Conservation (phyloP, 1,284 basidiomycete species). For the Marasmius oreades region DNA sequence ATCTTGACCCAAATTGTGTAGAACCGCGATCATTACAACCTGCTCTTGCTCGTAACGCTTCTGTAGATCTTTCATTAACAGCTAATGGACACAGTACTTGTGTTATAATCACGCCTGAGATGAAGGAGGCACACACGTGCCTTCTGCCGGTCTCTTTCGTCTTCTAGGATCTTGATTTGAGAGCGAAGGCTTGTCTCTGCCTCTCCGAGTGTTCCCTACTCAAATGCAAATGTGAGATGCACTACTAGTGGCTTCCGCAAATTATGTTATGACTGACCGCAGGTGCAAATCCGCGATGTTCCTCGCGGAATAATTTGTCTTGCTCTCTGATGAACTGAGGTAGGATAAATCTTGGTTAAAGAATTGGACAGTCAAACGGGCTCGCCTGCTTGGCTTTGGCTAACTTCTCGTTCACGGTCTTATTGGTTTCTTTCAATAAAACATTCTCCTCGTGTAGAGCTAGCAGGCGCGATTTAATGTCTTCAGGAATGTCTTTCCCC, state of each 20-base stretch:
- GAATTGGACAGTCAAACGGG: constrained; percentile 3
- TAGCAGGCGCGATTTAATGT: constrained; percentile 74
- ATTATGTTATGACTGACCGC: constrained; percentile 24
- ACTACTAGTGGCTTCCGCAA: background rate
- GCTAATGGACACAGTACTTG: constrained; percentile 34
- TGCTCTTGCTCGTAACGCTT: constrained; percentile 73
- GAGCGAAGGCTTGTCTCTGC: constrained; percentile 49
- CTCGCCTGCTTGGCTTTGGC: constrained; percentile 74
- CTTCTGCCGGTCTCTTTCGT: constrained; percentile 63
- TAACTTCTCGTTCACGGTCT: constrained; percentile 75
- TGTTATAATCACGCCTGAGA: background rate
- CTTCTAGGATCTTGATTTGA: constrained; percentile 69
- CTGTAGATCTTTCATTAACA: constrained; percentile 49
- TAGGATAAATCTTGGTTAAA: constrained; percentile 8
- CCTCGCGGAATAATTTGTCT: constrained; percentile 83
- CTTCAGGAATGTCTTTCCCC: constrained; percentile 75
- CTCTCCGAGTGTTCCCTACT: constrained; percentile 64
- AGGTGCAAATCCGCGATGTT: constrained; percentile 42
- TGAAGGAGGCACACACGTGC: constrained; percentile 29
- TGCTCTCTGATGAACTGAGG: constrained; percentile 87
- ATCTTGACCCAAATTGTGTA: constrained; percentile 69
- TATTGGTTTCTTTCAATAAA: constrained; percentile 66
- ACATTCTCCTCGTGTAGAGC: constrained; percentile 77
- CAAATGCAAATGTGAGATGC: constrained; percentile 6
- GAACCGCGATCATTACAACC: constrained; percentile 72